Evolutionary conservation across 2,329 filamentous ascomycete genomes (phyloP), one percentile per base, ranked within the genome.

Genomic region (Penicillium sp.): DNA sequence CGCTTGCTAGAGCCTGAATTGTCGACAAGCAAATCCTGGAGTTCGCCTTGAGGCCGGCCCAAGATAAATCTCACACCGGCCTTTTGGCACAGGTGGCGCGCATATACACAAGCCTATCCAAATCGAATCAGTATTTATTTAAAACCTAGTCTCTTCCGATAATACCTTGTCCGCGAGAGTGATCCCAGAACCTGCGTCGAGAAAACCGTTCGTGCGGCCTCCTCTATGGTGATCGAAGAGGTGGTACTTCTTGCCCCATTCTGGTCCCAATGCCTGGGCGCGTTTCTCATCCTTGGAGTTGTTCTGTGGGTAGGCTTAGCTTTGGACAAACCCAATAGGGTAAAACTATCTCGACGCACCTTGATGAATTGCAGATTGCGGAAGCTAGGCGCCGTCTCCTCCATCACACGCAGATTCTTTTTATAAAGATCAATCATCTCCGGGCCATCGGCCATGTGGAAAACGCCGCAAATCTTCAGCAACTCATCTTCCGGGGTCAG

Each of bases 401-500:
- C 30, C 30, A 33, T 33, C 14, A 8, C 30, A 2, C 30, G 30
- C 30, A 33, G 14, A n/a, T 33, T 33, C 14, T 6, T 33, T 6
- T 16, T n/a, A 5, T 33, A 33, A 6, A 33, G 62, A 16, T 43
- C 40, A 4, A 51, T 45, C 52, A 59, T 45, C 22, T 57, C 42
- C 13, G 46, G 27, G 2, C 54, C 54, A 51, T 56, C 54, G 5
- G 54, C 54, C 28, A 58, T n/a, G 40, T 58, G 54, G 42, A 57
- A 59, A 10, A 50, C 48, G 28, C 58, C 60, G 42, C 61, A 63
- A 8, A 49, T 20, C 5, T 20, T 40, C 2, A 63, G 46, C n/a
- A 63, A 43, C 39, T 57, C 47, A 52, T 63, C 61, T 22, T 57
- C 44, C 1, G 61, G 60, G 4, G 42, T 57, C 11, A 66, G 46